Base-by-base conservation (phyloP, 139 green algal genomes). In the Chlamydomonas incerta region DNA sequence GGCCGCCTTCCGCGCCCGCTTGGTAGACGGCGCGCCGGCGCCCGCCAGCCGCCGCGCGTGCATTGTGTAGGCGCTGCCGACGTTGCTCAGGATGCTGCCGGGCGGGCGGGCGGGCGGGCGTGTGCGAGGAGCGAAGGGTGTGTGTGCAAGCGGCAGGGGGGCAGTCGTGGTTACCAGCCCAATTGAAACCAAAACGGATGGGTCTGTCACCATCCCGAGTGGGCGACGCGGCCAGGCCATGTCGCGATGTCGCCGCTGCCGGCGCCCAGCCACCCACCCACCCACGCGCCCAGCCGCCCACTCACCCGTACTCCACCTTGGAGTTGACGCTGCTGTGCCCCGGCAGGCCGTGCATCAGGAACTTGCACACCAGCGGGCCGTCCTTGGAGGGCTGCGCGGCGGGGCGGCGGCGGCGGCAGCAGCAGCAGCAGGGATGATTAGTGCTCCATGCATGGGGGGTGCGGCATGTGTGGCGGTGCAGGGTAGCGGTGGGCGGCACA, bases 261-360 rank as follows among this genome's bases (percentile, higher is more conserved):
- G 1, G 10, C 14, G 37, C 21, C 69, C 69, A 3, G 37, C 9
- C 41, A 21, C n/a, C n/a, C n/a, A n/a, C n/a, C n/a, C n/a, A n/a
- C n/a, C n/a, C n/a, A n/a, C n/a, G n/a, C n/a, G n/a, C 37, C 69
- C 20, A 21, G 31, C 21, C 72, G 8, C 17, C 20, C 3, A 21
- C 77, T 31, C 41, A 83, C 77, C 63, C 63, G 63, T 66, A 83
- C 33, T 85, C 67, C 3, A 85, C 80, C 24, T 86, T 72, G 55
- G 58, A 47, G 63, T 72, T 90, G 80, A 89, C 87, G 77, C 58
- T 60, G 77, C 85, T 89, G 50, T 95, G 80, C 0, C 89, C 91
- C 14, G 85, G 81, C 26, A 93, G 26, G 21, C 87, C 92, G 66
- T 91, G 71, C 82, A 95, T 41, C 34, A 85, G 67, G 84, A 93